These are phyloP conservation scores for Nigrospora sphaerica DNA, from an alignment of 2,329 filamentous ascomycete genomes.

Conservation along the genomic window DNA sequence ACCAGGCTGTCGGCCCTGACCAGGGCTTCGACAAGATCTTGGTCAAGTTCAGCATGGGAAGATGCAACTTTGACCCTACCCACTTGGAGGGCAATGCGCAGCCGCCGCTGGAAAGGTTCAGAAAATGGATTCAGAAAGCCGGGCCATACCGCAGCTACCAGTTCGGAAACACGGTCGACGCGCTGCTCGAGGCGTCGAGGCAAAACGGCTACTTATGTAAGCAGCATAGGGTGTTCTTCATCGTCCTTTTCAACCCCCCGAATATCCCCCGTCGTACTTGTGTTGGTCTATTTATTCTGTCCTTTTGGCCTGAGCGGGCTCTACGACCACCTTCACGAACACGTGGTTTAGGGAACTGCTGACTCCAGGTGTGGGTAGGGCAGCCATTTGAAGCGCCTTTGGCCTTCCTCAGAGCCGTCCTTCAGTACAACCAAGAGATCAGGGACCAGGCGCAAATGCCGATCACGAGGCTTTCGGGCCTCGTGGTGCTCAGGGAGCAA, in stretches of 20 bases:
- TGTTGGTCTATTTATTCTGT: no score
- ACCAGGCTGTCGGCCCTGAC: not conserved
- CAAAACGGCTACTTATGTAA: not conserved
- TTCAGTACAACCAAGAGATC: conserved; percentile 5
- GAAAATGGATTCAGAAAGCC: not conserved
- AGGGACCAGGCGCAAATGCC: not conserved
- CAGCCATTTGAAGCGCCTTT: conserved; percentile 6
- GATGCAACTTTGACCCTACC: not conserved
- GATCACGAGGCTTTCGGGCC: conserved; percentile 2
- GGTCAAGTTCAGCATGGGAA: not conserved
- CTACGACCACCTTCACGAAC: no score
- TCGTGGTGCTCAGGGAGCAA: conserved; percentile 3
- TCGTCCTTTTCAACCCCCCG: no score
- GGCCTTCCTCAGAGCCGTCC: conserved; percentile 6
- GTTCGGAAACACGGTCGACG: not conserved
- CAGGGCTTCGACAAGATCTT: not conserved
- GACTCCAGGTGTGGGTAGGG: not conserved
- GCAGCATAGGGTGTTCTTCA: no score
- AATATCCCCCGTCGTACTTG: no score
- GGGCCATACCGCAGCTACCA: not conserved
- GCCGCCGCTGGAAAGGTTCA: not conserved
- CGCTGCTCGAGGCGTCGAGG: not conserved
- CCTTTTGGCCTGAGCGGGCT: no score
- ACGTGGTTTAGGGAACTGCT: no score
- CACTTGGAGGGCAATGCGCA: not conserved